Percentiles rank a stretch among this genome's conserved stretches.
These are phyloP conservation scores for Penicillium sp. DNA, from an alignment of 2,329 filamentous ascomycete genomes.

Conservation along the genomic window DNA sequence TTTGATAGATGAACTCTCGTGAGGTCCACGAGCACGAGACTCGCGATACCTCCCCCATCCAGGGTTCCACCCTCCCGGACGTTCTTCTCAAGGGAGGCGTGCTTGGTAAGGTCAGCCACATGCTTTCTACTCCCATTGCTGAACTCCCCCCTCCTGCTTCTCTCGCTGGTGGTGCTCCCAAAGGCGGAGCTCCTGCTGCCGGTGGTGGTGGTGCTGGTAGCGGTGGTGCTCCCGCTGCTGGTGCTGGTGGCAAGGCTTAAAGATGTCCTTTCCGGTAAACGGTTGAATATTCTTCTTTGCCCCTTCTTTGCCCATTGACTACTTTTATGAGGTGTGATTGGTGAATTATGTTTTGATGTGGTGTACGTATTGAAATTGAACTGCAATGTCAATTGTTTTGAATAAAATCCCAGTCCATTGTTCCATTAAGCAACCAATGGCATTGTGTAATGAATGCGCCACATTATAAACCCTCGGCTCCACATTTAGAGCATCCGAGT, in stretches of 20 bases:
- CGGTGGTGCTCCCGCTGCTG: neutral
- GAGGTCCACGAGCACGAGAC: conserved; percentile 16
- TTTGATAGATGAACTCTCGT: conserved; percentile 20
- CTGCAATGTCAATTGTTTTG: conserved; percentile 10
- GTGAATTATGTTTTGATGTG: neutral
- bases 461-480: neutral
- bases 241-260: neutral
- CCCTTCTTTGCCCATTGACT: neutral
- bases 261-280: neutral
- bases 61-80: conserved; percentile 22
- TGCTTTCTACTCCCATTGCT: conserved; percentile 2
- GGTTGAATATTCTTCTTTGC: neutral
- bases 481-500: neutral
- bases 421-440: neutral
- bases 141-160: conserved; percentile 2
- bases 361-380: conserved; percentile 15
- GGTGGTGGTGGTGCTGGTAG: neutral
- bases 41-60: conserved; percentile 18
- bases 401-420: neutral
- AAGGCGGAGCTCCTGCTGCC: conserved; percentile 1
- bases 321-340: neutral
- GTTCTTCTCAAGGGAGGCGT: conserved; percentile 20
- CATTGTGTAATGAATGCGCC: neutral
- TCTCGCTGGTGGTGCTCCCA: neutral
- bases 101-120: conserved; percentile 19